These are phyloP conservation scores for Mycena filopes DNA, from an alignment of 768 basidiomycete species.

Conservation along the genomic window DNA sequence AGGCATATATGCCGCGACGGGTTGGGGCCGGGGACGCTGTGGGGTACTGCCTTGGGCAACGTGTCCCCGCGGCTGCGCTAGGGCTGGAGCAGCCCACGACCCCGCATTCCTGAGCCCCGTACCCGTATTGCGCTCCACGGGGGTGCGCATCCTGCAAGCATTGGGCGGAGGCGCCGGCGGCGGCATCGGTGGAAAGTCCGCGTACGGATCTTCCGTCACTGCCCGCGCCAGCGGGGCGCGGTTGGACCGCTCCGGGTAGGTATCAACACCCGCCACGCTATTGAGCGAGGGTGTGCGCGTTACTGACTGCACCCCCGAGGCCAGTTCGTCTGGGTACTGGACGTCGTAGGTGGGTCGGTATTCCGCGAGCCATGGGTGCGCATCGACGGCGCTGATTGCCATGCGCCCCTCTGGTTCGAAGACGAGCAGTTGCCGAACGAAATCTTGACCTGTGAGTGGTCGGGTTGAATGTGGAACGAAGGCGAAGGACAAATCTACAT, in stretches of 20 bases:
- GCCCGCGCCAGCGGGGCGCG: slow-evolving; percentile 7
- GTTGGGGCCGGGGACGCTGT: background rate
- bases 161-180: background rate
- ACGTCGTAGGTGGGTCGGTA: slow-evolving; percentile 20
- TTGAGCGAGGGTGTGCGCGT: slow-evolving; percentile 16
- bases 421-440: slow-evolving; percentile 62
- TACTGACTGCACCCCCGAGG: background rate
- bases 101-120: no score
- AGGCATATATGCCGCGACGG: background rate
- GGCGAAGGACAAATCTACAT: no score
- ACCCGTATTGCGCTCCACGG: background rate
- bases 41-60: background rate
- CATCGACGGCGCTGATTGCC: slow-evolving; percentile 60
- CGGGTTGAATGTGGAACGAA: background rate
- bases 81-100: no score
- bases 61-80: background rate
- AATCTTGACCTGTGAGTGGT: slow-evolving; percentile 58
- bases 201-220: slow-evolving; percentile 27
- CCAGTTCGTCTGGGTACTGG: slow-evolving; percentile 8
- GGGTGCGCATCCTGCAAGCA: background rate
- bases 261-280: background rate
- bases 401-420: slow-evolving; percentile 62
- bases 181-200: background rate
- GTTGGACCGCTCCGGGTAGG: background rate
- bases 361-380: slow-evolving; percentile 66